Percentiles rank a stretch among this genome's conserved stretches.
Conservation (phyloP, 2,329 filamentous ascomycete species). For the Aureobasidium zeae region DNA sequence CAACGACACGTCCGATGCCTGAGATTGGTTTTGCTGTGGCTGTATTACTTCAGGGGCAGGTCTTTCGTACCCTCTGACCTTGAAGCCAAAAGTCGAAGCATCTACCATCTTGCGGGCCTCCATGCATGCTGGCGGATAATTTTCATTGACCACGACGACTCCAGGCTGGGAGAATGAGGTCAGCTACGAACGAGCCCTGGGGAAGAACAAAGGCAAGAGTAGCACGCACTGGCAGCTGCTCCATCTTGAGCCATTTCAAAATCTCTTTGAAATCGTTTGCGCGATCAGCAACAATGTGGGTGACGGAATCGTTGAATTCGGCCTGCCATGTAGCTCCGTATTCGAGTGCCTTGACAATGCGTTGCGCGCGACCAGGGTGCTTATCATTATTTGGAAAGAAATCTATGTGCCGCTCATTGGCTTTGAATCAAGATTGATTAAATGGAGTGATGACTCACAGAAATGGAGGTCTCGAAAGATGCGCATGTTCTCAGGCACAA, state of each 20-base stretch:
- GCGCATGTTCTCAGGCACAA: conserved; percentile 22
- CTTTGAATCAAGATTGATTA: too few relatives aligned
- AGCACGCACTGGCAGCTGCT: conserved; percentile 42
- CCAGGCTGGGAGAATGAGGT: too few relatives aligned
- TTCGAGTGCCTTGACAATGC: conserved; percentile 66
- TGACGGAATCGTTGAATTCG: conserved; percentile 48
- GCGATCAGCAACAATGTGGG: conserved; percentile 73
- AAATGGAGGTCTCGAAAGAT: conserved; percentile 27
- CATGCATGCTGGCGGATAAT: conserved; percentile 38
- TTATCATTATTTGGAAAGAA: conserved; percentile 78
- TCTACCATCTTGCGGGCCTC: conserved; percentile 37
- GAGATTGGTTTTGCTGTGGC: conserved; percentile 13
- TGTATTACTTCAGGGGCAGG: background rate
- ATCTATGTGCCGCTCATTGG: too few relatives aligned
- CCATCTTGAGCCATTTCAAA: conserved; percentile 44
- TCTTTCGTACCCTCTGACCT: conserved; percentile 40
- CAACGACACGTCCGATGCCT: conserved; percentile 32
- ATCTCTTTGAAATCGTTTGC: conserved; percentile 56
- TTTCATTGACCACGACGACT: conserved; percentile 43
- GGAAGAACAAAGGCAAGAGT: too few relatives aligned
- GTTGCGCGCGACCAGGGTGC: conserved; percentile 54
- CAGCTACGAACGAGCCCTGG: too few relatives aligned
- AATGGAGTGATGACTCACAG: conserved; percentile 17
- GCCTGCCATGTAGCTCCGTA: conserved; percentile 66
- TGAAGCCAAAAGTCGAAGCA: conserved; percentile 50